Percentiles rank a stretch among this genome's conserved stretches.
These are phyloP conservation scores for Xylaria curta DNA, from an alignment of 495 filamentous ascomycete genomes.

Conservation along the genomic window DNA sequence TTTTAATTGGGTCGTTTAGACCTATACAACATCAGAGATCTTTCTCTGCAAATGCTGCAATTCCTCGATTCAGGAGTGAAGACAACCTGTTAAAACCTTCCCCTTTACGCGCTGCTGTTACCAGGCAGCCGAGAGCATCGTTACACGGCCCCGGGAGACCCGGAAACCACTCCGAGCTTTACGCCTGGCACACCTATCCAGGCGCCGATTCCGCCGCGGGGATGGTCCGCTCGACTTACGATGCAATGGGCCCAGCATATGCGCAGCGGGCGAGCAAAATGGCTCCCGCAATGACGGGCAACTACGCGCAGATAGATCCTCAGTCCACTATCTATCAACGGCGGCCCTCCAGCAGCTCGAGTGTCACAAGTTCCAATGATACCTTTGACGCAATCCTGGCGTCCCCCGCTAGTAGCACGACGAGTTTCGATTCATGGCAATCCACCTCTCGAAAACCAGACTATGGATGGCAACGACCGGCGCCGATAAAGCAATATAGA, in stretches of 20 bases:
- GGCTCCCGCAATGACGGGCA: conserved; percentile 36
- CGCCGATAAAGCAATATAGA: conserved; percentile 44
- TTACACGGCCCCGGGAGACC: conserved; percentile 29
- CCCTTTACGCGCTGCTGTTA: conserved; percentile 5
- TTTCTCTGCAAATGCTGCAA: conserved; percentile 30
- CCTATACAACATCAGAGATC: conserved; percentile 32
- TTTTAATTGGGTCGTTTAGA: conserved; percentile 26
- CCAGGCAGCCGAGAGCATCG: background rate
- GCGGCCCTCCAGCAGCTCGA: conserved; percentile 36
- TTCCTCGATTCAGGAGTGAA: conserved; percentile 28
- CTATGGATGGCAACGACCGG: conserved; percentile 48
- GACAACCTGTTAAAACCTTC: conserved; percentile 28
- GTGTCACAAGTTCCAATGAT: conserved; percentile 38
- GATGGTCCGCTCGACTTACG: conserved; percentile 33
- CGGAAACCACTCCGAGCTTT: conserved; percentile 29
- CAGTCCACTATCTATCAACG: conserved; percentile 34
- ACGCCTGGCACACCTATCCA: conserved; percentile 23
- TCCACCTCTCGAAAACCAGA: conserved; percentile 35
- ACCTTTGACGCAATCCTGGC: conserved; percentile 41
- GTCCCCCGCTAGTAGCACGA: conserved; percentile 46
- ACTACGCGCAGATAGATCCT: conserved; percentile 41
- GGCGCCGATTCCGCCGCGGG: conserved; percentile 1
- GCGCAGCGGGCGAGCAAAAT: conserved; percentile 29
- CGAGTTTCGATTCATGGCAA: conserved; percentile 50
- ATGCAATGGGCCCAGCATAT: conserved; percentile 30